phyloP scores from a whole-genome alignment of 2,329 filamentous ascomycete species.

The Colletotrichum sp. region DNA sequence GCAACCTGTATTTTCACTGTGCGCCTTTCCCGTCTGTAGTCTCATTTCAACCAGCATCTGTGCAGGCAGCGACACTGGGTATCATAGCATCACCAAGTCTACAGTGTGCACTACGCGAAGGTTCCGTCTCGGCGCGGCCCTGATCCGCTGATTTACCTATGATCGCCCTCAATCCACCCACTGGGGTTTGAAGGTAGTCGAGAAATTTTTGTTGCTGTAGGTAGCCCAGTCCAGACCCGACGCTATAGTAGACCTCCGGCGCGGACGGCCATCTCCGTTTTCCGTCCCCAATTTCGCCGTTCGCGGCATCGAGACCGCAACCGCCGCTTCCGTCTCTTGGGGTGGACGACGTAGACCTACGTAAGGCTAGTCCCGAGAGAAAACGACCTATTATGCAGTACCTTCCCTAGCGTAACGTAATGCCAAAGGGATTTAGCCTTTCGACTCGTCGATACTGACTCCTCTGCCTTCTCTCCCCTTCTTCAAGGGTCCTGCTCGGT shows the following conservation, averaged over 20 bases:
- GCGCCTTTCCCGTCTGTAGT: background rate
- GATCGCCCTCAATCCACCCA: background rate
- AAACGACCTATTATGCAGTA: background rate
- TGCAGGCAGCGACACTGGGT: background rate
- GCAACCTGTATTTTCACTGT: background rate
- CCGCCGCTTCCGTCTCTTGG: background rate
- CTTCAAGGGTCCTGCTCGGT: background rate
- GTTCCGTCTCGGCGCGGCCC: background rate
- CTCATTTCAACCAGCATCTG: background rate
- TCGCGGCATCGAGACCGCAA: background rate
- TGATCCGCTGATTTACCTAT: background rate
- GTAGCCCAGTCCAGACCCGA: background rate
- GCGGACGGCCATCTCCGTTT: background rate
- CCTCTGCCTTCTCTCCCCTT: background rate
- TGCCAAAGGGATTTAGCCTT: background rate
- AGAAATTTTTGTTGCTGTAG: background rate
- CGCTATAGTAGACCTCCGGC: background rate
- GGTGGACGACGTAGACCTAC: background rate
- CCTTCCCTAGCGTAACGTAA: background rate
- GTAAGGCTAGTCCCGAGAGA: background rate
- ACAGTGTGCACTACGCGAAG: background rate
- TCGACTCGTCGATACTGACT: background rate
- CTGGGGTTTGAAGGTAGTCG: background rate
- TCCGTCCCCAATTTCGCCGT: background rate
- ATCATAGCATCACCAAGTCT: background rate